A percentile compares a stretch with the other conserved stretches of the same genome.
These are phyloP conservation scores for Xylariales sp. DNA, from an alignment of 2,329 filamentous ascomycete genomes.

Conservation along the genomic window DNA sequence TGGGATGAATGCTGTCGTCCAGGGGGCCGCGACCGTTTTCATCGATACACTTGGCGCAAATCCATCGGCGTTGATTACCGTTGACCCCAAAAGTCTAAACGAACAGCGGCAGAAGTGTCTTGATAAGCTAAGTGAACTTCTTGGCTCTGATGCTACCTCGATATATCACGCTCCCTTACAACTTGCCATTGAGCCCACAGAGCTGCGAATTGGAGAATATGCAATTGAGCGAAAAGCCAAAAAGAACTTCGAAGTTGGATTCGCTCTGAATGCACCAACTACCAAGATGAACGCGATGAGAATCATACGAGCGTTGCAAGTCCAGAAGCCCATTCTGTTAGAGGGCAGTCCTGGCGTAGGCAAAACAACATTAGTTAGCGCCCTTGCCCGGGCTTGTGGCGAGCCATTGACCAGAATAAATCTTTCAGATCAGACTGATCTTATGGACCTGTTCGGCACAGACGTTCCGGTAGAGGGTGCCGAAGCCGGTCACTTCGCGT, in stretches of 20 bases:
- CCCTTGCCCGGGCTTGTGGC: constrained; percentile 82
- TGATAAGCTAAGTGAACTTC: constrained; percentile 74
- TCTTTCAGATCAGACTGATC: constrained; percentile 94
- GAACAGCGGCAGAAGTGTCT: constrained; percentile 80
- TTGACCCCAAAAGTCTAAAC: constrained; percentile 75
- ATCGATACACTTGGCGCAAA: constrained; percentile 96
- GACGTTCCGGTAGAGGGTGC: constrained; percentile 96
- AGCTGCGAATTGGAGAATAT: constrained; percentile 80
- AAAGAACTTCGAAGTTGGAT: constrained; percentile 66
- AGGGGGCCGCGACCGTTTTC: constrained; percentile 95
- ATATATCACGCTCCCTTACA: constrained; percentile 74
- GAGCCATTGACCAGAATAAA: constrained; percentile 93
- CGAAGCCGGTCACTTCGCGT: constrained; percentile 88
- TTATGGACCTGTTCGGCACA: constrained; percentile 97
- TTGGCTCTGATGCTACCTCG: constrained; percentile 69
- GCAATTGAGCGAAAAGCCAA: constrained; percentile 65
- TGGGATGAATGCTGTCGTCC: constrained; percentile 65
- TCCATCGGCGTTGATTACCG: constrained; percentile 85
- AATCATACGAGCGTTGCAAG: constrained; percentile 87
- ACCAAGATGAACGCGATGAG: constrained; percentile 91
- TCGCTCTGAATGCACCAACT: constrained; percentile 89
- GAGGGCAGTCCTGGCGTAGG: constrained; percentile 98
- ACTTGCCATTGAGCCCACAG: constrained; percentile 64
- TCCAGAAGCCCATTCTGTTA: constrained; percentile 89
- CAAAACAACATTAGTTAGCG: constrained; percentile 92